Base-by-base conservation (phyloP, 768 basidiomycete species). In the Leccinum longicurvipes region DNA sequence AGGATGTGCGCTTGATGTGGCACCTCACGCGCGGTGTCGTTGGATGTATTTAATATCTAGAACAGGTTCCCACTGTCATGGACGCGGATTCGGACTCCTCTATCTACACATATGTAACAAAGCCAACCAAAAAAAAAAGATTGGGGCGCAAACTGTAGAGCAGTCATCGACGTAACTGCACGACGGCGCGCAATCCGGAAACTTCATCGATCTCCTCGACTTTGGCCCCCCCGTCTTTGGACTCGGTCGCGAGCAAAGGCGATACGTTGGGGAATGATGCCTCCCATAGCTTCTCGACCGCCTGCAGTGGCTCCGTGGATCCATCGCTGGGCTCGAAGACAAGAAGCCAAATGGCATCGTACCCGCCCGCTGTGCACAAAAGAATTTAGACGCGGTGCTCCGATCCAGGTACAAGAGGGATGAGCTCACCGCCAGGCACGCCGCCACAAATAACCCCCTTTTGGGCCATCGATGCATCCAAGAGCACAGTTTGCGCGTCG, bases 281-380 rank as follows among this genome's bases (percentile, higher is more conserved):
- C 52, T 75, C 74, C 91, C 91, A 93, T 6, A 85, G 75, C 53
- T 76, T 74, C 69, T 92, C 87, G 46, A 93, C 77, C 23, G 82
- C 81, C 28, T 77, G 69, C 24, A 83, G 67, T 3, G 90, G 84
- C 62, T 80, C 74, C 57, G 78, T 74, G 9, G 77, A 72, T 41
- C 74, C 72, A 47, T 73, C 71, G 58, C 74, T 63, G 34, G 84
- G 80, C 47, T 89, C 86, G 64, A 89, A 80, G 17, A 94, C 82
- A 15, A 99, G 82, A 6, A 99, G 76, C 93, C 94, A 98, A 56
- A 98, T 82, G 7, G 97, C 97, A 67, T 99, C 97, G 71, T 91
- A 98, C 2, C 97, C 97, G 10, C 97, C 97, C 51, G 97, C 97
- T 98, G 61, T 52, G 32, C 24, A 39, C 10, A 44, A 8, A n/a